Evolutionary conservation across 2,329 filamentous ascomycete species (phyloP).

Genomic region (Fusarium multiceps): DNA sequence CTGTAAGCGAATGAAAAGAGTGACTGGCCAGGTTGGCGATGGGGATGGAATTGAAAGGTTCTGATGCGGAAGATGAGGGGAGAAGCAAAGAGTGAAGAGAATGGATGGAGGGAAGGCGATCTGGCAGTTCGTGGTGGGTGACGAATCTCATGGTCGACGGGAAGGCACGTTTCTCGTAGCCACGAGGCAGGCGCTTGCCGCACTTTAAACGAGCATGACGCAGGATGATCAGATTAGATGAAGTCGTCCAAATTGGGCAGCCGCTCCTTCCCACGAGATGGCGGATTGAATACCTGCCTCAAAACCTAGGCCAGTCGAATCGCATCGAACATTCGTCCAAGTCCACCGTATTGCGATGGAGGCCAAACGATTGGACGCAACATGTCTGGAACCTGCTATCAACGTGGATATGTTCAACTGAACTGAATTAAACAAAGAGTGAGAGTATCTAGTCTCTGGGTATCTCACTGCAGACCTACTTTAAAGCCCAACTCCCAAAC

Average conservation of each 20-base stretch:
- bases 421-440: neutral
- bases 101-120: neutral
- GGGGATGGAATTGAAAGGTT: neutral
- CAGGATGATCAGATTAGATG: neutral
- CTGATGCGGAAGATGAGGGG: neutral
- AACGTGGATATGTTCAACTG: neutral
- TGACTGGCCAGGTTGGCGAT: neutral
- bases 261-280: neutral
- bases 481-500: slow-evolving; percentile 19
- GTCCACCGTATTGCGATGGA: neutral
- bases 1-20: neutral
- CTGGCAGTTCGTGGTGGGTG: neutral
- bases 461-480: slow-evolving; percentile 28
- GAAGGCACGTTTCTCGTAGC: neutral
- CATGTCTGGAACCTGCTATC: neutral
- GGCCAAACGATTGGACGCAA: neutral
- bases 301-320: neutral
- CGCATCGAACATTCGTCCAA: too few species aligned
- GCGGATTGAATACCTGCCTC: neutral
- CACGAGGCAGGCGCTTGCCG: neutral
- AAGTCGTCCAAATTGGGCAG: neutral
- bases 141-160: neutral
- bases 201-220: neutral
- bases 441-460: slow-evolving; percentile 18
- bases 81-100: neutral